Percentiles rank a stretch among this genome's conserved stretches.
Evolutionary conservation across 352 stramenopile species (phyloP).

Genomic region (Globisporangium emineosum): DNA sequence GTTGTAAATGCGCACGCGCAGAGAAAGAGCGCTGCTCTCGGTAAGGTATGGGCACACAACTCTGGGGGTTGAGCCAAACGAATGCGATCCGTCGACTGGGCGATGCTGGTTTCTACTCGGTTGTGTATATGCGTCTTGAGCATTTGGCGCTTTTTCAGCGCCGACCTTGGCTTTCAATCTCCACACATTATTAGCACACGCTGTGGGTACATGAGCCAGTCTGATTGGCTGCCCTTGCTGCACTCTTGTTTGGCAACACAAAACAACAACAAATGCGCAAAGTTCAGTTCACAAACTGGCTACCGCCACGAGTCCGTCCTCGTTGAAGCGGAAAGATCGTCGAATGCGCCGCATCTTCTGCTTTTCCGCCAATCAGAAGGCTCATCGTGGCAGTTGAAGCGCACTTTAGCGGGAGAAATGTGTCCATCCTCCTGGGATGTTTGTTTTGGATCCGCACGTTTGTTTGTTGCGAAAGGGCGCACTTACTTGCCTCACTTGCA

Average conservation of each 20-base stretch:
- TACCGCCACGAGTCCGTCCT: not conserved
- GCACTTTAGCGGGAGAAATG: constrained; percentile 9
- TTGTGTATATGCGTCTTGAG: no score
- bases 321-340: constrained; percentile 20
- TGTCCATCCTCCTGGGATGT: not conserved
- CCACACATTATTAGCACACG: constrained; percentile 6
- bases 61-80: constrained; percentile 1
- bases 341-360: constrained; percentile 1
- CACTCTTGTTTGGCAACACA: not conserved
- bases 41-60: not conserved
- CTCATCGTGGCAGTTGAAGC: constrained; percentile 3
- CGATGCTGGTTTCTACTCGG: not conserved
- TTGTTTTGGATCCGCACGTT: constrained; percentile 5
- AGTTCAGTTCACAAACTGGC: constrained; percentile 11
- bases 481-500: not conserved
- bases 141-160: constrained; percentile 1
- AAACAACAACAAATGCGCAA: not conserved
- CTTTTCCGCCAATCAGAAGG: constrained; percentile 10
- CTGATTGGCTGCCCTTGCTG: not conserved
- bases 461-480: constrained; percentile 8
- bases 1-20: constrained; percentile 5
- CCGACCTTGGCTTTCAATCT: not conserved
- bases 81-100: constrained; percentile 2
- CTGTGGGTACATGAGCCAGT: not conserved
- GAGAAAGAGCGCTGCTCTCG: not conserved